Percentiles rank a stretch among this genome's conserved stretches.
Evolutionary conservation across 768 basidiomycete genomes (phyloP).

Genomic region (Agrocybe pediades): DNA sequence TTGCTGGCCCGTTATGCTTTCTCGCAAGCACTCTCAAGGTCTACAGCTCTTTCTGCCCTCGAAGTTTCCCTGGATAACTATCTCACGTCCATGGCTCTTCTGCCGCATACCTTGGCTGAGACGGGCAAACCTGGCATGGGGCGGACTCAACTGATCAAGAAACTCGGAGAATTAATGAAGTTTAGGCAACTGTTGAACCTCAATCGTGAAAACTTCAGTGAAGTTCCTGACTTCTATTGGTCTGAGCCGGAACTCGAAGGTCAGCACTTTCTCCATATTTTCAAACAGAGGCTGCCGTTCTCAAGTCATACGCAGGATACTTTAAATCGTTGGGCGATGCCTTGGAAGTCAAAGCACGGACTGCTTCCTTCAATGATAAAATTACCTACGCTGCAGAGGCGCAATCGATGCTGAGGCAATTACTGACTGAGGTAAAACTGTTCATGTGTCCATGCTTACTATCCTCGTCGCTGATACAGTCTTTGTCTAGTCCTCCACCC

Average conservation of each 20-base stretch:
- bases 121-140: slow-evolving; percentile 86
- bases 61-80: slow-evolving; percentile 85
- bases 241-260: slow-evolving; percentile 89
- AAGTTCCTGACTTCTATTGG: slow-evolving; percentile 94
- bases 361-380: slow-evolving; percentile 85
- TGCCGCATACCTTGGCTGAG: slow-evolving; percentile 74
- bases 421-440: slow-evolving; percentile 78
- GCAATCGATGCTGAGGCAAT: slow-evolving; percentile 86
- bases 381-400: slow-evolving; percentile 90
- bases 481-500: slow-evolving; percentile 68
- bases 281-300: neutral
- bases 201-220: slow-evolving; percentile 85
- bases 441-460: neutral
- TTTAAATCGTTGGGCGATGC: slow-evolving; percentile 87
- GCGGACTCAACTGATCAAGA: slow-evolving; percentile 83
- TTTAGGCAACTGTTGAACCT: slow-evolving; percentile 93
- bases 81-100: slow-evolving; percentile 75
- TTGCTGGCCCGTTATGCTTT: slow-evolving; percentile 88
- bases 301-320: slow-evolving; percentile 45
- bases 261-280: slow-evolving; percentile 28
- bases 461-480: neutral
- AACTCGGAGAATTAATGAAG: slow-evolving; percentile 88
- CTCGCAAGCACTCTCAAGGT: slow-evolving; percentile 89
- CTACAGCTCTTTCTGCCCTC: slow-evolving; percentile 84
- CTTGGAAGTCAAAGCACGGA: slow-evolving; percentile 83